Percentiles rank a stretch among this genome's conserved stretches.
phyloP scores from a whole-genome alignment of 805 yeast genomes.

The Hanseniaspora vineae region DNA sequence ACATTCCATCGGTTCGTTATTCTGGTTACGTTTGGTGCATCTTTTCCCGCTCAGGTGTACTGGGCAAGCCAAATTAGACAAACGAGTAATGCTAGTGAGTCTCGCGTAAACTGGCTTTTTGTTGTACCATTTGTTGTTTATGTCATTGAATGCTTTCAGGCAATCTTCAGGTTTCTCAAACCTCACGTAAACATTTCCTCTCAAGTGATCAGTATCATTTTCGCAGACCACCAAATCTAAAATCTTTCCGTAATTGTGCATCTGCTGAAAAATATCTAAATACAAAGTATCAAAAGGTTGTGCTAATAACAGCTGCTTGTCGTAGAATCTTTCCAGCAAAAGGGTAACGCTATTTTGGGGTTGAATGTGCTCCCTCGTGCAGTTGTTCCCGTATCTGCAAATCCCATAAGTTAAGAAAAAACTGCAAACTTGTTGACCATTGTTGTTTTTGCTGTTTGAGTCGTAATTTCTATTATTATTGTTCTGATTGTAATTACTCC shows the following conservation, averaged over 20 bases:
- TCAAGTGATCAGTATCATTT: conserved; percentile 67
- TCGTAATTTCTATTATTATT: neutral
- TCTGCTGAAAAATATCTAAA: conserved; percentile 27
- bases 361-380: conserved; percentile 58
- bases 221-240: conserved; percentile 65
- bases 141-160: conserved; percentile 38
- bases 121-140: conserved; percentile 75
- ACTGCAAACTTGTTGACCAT: conserved; percentile 24
- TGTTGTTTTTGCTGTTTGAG: neutral
- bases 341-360: conserved; percentile 58
- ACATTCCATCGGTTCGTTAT: conserved; percentile 11
- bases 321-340: conserved; percentile 26
- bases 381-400: conserved; percentile 83
- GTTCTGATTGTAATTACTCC: neutral
- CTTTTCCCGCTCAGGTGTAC: conserved; percentile 51
- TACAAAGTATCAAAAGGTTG: neutral
- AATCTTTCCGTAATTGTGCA: conserved; percentile 37
- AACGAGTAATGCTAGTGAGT: conserved; percentile 49
- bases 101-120: conserved; percentile 70
- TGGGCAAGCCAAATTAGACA: no score
- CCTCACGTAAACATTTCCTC: conserved; percentile 73
- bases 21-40: conserved; percentile 57
- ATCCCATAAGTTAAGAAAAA: conserved; percentile 82
- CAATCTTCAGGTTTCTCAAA: conserved; percentile 49
- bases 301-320: neutral